Evolutionary conservation across 345 rosid species (phyloP).

Genomic region (Aquilaria yunnanensis): DNA sequence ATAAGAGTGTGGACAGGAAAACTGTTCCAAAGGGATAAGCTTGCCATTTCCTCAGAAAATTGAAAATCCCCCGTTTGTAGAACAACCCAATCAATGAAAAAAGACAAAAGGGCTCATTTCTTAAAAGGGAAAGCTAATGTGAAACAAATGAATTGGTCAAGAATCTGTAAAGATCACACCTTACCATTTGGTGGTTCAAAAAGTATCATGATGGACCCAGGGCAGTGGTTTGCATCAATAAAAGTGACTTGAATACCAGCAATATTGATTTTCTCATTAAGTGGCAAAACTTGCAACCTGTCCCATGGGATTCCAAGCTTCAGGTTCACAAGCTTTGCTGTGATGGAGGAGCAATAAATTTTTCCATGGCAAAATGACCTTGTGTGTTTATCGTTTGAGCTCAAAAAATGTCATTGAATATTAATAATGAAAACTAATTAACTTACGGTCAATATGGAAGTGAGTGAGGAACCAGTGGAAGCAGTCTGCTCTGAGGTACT

Average conservation of each 20-base stretch:
- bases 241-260: slow-evolving; percentile 67
- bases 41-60: slow-evolving; percentile 52
- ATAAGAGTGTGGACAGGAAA: slow-evolving; percentile 64
- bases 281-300: slow-evolving; percentile 55
- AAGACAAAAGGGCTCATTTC: slow-evolving; percentile 1
- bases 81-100: slow-evolving; percentile 42
- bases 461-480: slow-evolving; percentile 97
- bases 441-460: slow-evolving; percentile 97
- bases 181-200: slow-evolving; percentile 85
- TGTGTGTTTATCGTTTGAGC: no score
- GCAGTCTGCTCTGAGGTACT: slow-evolving; percentile 81
- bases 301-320: slow-evolving; percentile 93
- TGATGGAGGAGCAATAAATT: slow-evolving; percentile 81
- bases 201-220: slow-evolving; percentile 82
- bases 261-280: slow-evolving; percentile 61
- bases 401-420: no score
- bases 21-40: slow-evolving; percentile 27
- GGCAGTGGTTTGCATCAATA: slow-evolving; percentile 95
- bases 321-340: slow-evolving; percentile 79
- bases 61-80: slow-evolving; percentile 97
- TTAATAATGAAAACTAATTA: slow-evolving; percentile 1
- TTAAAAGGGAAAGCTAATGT: not conserved
- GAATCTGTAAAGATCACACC: slow-evolving; percentile 43
- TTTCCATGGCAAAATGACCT: slow-evolving; percentile 84
- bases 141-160: not conserved